A percentile compares a stretch with the other conserved stretches of the same genome.
These are phyloP conservation scores for Oryza brachyantha DNA, from an alignment of 176 grass and related monocot genomes.

Conservation along the genomic window DNA sequence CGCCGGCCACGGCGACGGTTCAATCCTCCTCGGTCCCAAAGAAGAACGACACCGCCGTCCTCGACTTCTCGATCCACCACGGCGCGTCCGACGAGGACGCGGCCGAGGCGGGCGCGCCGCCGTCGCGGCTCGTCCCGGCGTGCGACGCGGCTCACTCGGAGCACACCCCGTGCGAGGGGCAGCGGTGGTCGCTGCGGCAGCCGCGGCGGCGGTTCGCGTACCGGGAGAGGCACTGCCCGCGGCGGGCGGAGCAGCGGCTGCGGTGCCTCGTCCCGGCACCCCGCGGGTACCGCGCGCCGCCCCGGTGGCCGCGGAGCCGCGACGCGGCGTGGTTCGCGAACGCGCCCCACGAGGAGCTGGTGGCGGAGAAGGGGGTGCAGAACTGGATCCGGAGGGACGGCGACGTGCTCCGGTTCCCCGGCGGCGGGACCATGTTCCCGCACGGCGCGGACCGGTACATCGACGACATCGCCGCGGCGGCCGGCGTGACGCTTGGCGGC, in stretches of 20 bases:
- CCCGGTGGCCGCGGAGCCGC: constrained; percentile 36
- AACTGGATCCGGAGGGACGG: constrained; percentile 35
- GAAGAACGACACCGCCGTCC: constrained; percentile 16
- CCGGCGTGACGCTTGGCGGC: constrained; percentile 3
- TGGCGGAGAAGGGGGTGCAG: constrained; percentile 27
- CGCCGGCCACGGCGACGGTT: neutral
- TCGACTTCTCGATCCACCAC: constrained; percentile 40
- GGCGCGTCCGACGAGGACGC: neutral
- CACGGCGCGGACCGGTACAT: constrained; percentile 25
- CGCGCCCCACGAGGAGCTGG: constrained; percentile 32
- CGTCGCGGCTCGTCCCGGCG: neutral
- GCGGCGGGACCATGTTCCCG: constrained; percentile 42
- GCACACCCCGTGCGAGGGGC: constrained; percentile 41
- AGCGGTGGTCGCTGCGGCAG: constrained; percentile 8
- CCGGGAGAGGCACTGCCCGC: constrained; percentile 40
- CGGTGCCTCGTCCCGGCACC: constrained; percentile 31
- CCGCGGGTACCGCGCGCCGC: constrained; percentile 9
- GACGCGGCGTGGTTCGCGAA: constrained; percentile 39
- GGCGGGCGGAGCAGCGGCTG: neutral
- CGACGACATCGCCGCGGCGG: constrained; percentile 6
- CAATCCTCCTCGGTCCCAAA: neutral
- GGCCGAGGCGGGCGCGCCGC: neutral
- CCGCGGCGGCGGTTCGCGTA: constrained; percentile 15
- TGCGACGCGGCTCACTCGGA: constrained; percentile 20
- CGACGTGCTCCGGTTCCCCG: constrained; percentile 31